Conservation (phyloP, 2,329 filamentous ascomycete species). For the Apiospora phragmitis region DNA sequence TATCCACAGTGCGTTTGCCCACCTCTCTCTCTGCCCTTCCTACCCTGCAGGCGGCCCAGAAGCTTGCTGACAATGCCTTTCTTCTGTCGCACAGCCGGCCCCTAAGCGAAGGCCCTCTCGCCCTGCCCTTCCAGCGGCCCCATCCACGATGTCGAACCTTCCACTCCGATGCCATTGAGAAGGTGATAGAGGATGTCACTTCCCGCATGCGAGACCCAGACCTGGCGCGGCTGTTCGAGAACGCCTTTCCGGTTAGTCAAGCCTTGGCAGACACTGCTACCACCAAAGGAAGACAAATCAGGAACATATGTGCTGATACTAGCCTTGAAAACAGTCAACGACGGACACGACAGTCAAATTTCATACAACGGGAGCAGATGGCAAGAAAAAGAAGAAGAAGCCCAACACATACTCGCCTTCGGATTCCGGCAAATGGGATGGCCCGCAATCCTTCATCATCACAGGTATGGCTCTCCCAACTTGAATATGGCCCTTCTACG, state of each 20-base stretch:
- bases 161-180: slow-evolving; percentile 80
- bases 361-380: slow-evolving; percentile 71
- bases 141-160: slow-evolving; percentile 84
- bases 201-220: slow-evolving; percentile 80
- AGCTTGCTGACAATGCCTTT: neutral
- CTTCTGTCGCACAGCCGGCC: slow-evolving; percentile 60
- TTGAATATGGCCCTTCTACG: neutral
- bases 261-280: neutral
- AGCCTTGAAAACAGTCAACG: slow-evolving; percentile 56
- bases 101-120: slow-evolving; percentile 75
- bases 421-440: slow-evolving; percentile 71
- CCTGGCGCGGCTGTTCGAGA: slow-evolving; percentile 89
- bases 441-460: slow-evolving; percentile 88
- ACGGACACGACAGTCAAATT: slow-evolving; percentile 88
- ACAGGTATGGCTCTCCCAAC: slow-evolving; percentile 54
- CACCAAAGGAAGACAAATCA: neutral
- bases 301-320: neutral
- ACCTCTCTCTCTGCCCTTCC: neutral
- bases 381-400: slow-evolving; percentile 30
- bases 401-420: slow-evolving; percentile 19
- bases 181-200: slow-evolving; percentile 82
- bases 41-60: neutral
- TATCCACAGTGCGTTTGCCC: slow-evolving; percentile 7
- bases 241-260: slow-evolving; percentile 70
- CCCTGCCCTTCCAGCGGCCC: slow-evolving; percentile 84